phyloP scores from a whole-genome alignment of 148 eudicot species.

The Chenopodium suecicum region DNA sequence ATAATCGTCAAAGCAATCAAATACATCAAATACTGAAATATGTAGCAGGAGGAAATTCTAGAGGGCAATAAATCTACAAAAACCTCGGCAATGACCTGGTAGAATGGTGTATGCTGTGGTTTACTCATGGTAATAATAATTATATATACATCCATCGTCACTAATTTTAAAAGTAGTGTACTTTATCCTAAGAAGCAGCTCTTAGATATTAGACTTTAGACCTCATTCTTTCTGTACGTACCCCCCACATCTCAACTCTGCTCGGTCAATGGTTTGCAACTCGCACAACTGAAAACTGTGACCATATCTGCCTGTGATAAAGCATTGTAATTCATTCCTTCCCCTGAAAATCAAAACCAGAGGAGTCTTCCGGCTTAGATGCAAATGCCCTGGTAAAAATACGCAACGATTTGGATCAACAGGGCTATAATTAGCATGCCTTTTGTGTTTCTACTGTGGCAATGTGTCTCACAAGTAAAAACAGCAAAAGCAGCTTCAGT shows the following conservation, averaged over 20 bases:
- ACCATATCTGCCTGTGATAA: background rate
- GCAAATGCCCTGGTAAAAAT: background rate
- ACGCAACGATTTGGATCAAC: background rate
- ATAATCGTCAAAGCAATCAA: too few species aligned
- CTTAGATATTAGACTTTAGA: background rate
- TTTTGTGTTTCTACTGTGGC: background rate
- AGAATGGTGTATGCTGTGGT: constrained; percentile 13
- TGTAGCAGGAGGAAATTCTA: background rate
- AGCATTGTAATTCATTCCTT: background rate
- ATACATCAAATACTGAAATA: background rate
- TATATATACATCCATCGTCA: constrained; percentile 1
- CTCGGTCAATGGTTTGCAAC: background rate
- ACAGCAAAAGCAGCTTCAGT: background rate
- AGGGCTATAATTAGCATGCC: constrained; percentile 19
- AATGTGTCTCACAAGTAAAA: background rate
- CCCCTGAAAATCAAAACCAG: constrained; percentile 7
- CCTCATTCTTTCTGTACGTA: background rate
- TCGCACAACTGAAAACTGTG: background rate
- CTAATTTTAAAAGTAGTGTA: background rate
- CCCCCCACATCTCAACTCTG: background rate
- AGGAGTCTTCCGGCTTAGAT: background rate
- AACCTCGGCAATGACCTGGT: background rate
- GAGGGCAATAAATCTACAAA: background rate
- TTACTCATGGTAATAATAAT: background rate
- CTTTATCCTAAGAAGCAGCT: background rate